phyloP scores from a whole-genome alignment of 2,329 filamentous ascomycete species.

The Coniochaeta hoffmannii region DNA sequence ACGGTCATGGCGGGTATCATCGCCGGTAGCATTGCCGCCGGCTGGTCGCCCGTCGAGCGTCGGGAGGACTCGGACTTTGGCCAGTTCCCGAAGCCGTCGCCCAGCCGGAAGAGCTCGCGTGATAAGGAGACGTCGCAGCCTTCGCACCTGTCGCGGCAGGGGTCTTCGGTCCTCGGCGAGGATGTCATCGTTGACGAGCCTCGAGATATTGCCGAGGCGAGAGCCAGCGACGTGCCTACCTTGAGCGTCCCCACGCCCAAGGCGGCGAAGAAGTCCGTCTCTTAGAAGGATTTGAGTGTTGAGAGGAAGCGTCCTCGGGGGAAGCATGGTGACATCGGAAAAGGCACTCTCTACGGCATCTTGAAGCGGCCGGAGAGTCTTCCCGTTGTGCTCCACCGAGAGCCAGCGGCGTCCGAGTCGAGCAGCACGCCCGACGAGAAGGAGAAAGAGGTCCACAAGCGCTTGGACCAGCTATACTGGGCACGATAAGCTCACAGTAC shows the following conservation, averaged over 20 bases:
- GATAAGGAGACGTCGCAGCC: slow-evolving; percentile 15
- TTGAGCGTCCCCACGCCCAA: slow-evolving; percentile 12
- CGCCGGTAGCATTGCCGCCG: slow-evolving; percentile 66
- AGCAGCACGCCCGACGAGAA: not conserved
- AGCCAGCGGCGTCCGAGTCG: not conserved
- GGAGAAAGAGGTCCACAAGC: not conserved
- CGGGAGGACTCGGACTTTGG: slow-evolving; percentile 28
- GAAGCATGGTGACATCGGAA: not conserved
- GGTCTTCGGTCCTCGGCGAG: slow-evolving; percentile 12
- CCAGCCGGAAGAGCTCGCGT: slow-evolving; percentile 7
- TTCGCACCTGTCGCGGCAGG: slow-evolving; percentile 10
- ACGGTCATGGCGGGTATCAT: slow-evolving; percentile 80
- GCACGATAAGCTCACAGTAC: not conserved
- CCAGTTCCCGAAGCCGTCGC: slow-evolving; percentile 22
- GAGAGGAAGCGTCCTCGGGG: too few relatives aligned
- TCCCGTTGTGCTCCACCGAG: not conserved
- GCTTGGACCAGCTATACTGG: not conserved
- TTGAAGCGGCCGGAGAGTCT: not conserved
- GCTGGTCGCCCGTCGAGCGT: slow-evolving; percentile 65
- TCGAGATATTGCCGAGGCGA: slow-evolving; percentile 20
- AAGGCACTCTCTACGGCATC: not conserved
- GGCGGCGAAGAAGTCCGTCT: slow-evolving; percentile 6
- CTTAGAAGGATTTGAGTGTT: not conserved
- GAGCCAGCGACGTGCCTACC: slow-evolving; percentile 13
- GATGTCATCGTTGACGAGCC: slow-evolving; percentile 26